Percentiles rank a stretch among this genome's conserved stretches.
These are phyloP conservation scores for Pythium apleroticum DNA, from an alignment of 352 stramenopile species.

Conservation along the genomic window DNA sequence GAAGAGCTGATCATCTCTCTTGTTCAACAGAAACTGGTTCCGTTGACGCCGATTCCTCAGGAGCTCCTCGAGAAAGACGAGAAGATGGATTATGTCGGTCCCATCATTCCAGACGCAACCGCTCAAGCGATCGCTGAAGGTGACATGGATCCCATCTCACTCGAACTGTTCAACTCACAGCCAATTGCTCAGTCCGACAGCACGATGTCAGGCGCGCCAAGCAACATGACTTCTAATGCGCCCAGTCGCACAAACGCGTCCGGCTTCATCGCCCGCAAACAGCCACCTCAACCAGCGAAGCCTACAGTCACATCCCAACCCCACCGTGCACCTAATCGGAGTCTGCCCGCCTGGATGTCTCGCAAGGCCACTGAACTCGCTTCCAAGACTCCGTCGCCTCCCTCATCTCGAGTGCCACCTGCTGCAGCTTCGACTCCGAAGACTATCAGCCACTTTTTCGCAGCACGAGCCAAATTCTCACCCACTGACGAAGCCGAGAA, in stretches of 20 bases:
- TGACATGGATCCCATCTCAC: conserved; percentile 75
- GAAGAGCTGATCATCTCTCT: not conserved
- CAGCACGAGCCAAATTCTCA: conserved; percentile 13
- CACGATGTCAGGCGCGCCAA: not conserved
- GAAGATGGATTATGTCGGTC: conserved; percentile 66
- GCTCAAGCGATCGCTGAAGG: conserved; percentile 62
- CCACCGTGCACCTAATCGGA: conserved; percentile 3
- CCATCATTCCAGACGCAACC: conserved; percentile 41
- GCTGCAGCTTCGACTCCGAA: conserved; percentile 2
- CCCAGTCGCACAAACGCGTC: not conserved
- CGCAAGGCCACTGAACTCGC: conserved; percentile 12
- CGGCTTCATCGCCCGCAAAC: conserved; percentile 13
- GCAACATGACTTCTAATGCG: not conserved
- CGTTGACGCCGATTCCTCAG: conserved; percentile 54
- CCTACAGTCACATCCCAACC: not conserved
- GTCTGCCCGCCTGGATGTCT: conserved; percentile 20
- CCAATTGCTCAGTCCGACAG: conserved; percentile 1
- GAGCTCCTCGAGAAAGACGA: conserved; percentile 31
- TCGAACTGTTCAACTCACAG: conserved; percentile 36
- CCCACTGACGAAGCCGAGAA: conserved; percentile 10
- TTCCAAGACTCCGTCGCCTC: conserved; percentile 5
- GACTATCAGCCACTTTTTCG: conserved; percentile 53
- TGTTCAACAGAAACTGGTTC: conserved; percentile 52
- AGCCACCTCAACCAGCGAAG: conserved; percentile 7
- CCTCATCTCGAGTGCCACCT: not conserved